These are phyloP conservation scores for Blastomyces percursus DNA, from an alignment of 2,329 filamentous ascomycete species.

Conservation along the genomic window DNA sequence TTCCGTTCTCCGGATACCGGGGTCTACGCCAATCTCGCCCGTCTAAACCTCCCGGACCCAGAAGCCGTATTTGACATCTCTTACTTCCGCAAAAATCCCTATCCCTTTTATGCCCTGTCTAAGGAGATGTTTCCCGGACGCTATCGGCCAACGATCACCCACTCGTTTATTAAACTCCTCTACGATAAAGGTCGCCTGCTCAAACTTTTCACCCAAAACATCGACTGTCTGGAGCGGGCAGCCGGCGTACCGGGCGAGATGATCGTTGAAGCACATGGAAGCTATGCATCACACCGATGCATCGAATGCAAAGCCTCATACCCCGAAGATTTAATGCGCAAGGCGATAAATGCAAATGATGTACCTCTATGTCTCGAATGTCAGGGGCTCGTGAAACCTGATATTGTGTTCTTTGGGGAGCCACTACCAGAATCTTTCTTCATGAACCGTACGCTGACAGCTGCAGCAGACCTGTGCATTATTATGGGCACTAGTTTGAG, in stretches of 20 bases:
- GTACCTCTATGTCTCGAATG: conserved; percentile 65
- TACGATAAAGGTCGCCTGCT: conserved; percentile 61
- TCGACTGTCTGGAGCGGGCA: conserved; percentile 82
- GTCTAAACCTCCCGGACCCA: conserved; percentile 73
- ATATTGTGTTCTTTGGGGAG: conserved; percentile 92
- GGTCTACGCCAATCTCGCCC: conserved; percentile 81
- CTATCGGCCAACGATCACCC: conserved; percentile 78
- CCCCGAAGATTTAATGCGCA: conserved; percentile 62
- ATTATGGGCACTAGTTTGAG: conserved; percentile 80
- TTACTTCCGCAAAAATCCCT: conserved; percentile 74
- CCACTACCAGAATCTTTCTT: conserved; percentile 57
- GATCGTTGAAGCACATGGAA: conserved; percentile 91
- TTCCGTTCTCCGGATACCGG: conserved; percentile 90
- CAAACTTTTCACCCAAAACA: conserved; percentile 94
- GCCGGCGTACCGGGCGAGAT: conserved; percentile 71
- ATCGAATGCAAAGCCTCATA: conserved; percentile 72
- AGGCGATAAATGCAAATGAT: conserved; percentile 53
- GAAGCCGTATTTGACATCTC: conserved; percentile 90
- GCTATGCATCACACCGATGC: conserved; percentile 82
- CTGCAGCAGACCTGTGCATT: conserved; percentile 63
- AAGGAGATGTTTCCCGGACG: conserved; percentile 86
- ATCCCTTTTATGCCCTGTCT: conserved; percentile 85
- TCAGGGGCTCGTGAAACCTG: conserved; percentile 74
- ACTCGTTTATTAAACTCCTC: conserved; percentile 77
- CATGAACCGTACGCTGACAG: conserved; percentile 43